Evolutionary conservation across 345 rosid species (phyloP).

Genomic region (Eucalyptus regnans): DNA sequence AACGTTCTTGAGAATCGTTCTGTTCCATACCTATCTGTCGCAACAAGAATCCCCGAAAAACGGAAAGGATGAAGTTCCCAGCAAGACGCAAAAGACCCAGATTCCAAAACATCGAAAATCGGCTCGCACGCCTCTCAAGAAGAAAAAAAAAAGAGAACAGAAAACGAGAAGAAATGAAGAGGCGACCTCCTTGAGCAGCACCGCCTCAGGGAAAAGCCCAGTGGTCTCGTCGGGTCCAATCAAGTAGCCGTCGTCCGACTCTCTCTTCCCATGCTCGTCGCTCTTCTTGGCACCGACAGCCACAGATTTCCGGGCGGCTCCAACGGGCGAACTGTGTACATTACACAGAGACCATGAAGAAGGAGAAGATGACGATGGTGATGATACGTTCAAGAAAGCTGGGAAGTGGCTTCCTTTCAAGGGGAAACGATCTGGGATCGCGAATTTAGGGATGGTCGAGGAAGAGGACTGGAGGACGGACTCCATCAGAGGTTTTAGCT

Average conservation of each 20-base stretch:
- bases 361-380: not conserved
- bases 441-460: slow-evolving; percentile 5
- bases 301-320: slow-evolving; percentile 19
- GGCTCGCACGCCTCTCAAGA: not conserved
- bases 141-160: not conserved
- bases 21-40: not conserved
- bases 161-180: not conserved
- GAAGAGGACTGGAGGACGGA: not conserved
- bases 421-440: not conserved
- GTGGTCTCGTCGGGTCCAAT: slow-evolving; percentile 48
- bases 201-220: slow-evolving; percentile 85
- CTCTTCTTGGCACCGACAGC: slow-evolving; percentile 33
- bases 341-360: not conserved
- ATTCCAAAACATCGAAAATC: not conserved
- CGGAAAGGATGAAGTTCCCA: not conserved
- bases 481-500: not conserved
- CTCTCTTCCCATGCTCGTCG: slow-evolving; percentile 29
- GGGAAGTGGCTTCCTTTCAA: slow-evolving; percentile 5
- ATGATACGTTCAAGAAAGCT: not conserved
- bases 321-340: not conserved
- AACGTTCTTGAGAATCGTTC: not conserved
- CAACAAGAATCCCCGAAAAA: not conserved
- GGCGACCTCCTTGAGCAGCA: slow-evolving; percentile 68
- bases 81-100: not conserved
- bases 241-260: slow-evolving; percentile 45